phyloP scores from a whole-genome alignment of 2,329 filamentous ascomycete genomes.

The Delphinella strobiligena region DNA sequence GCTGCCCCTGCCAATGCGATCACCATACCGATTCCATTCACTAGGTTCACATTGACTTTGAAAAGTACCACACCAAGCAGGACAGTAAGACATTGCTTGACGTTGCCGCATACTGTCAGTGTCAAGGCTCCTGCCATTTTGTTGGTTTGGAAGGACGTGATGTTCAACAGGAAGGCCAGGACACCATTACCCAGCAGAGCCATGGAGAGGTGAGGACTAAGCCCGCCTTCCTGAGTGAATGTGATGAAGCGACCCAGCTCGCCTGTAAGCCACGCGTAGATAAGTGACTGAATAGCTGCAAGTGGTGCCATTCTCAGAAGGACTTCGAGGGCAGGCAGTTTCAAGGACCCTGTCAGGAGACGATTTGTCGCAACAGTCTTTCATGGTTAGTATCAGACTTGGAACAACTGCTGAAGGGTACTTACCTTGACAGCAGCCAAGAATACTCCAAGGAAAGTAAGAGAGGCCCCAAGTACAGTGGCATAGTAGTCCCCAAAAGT shows the following conservation, averaged over 20 bases:
- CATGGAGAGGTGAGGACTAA: conserved; percentile 13
- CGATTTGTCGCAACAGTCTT: conserved; percentile 50
- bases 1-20: conserved; percentile 44
- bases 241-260: conserved; percentile 26
- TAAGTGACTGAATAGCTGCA: conserved; percentile 43
- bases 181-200: conserved; percentile 21
- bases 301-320: conserved; percentile 52
- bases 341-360: conserved; percentile 49
- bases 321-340: conserved; percentile 47
- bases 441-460: conserved; percentile 26
- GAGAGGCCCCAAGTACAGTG: conserved; percentile 36
- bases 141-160: conserved; percentile 27
- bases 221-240: conserved; percentile 13
- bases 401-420: too few species aligned
- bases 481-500: conserved; percentile 53
- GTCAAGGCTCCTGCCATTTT: conserved; percentile 26
- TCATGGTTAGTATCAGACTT: too few species aligned
- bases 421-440: conserved; percentile 31
- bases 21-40: conserved; percentile 44
- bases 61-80: conserved; percentile 25
- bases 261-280: conserved; percentile 40
- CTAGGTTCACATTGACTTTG: conserved; percentile 18
- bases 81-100: conserved; percentile 26
- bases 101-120: conserved; percentile 24
- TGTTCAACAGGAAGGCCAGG: conserved; percentile 24